Conservation (phyloP, 2,329 filamentous ascomycete species). For the Dendryphion nanum region DNA sequence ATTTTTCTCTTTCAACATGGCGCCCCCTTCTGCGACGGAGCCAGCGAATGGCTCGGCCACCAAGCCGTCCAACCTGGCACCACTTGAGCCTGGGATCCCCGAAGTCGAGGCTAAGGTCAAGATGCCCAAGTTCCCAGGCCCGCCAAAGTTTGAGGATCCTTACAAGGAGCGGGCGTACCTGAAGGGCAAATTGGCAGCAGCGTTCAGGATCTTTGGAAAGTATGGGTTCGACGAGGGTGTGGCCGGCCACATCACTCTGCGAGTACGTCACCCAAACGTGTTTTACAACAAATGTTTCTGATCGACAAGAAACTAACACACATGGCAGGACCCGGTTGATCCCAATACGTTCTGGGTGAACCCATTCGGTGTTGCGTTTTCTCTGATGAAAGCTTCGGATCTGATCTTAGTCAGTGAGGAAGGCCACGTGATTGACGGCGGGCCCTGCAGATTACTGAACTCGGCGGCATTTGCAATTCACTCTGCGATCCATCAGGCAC, state of each 20-base stretch:
- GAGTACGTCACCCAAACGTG: conserved; percentile 41
- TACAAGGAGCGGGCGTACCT: conserved; percentile 38
- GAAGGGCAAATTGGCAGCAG: conserved; percentile 38
- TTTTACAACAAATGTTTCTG: background rate
- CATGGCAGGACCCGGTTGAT: conserved; percentile 53
- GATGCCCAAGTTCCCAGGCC: conserved; percentile 23
- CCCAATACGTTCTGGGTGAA: conserved; percentile 65
- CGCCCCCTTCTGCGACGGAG: conserved; percentile 34
- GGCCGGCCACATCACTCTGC: conserved; percentile 62
- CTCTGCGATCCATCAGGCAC: conserved; percentile 57
- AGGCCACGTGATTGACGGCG: conserved; percentile 64
- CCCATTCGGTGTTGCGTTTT: conserved; percentile 63
- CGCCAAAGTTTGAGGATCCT: conserved; percentile 37
- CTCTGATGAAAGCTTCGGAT: conserved; percentile 62
- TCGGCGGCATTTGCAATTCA: conserved; percentile 60
- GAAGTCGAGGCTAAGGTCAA: conserved; percentile 21
- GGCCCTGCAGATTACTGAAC: conserved; percentile 40
- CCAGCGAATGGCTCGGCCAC: conserved; percentile 20
- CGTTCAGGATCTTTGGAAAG: conserved; percentile 41
- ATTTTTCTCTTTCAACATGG: conserved; percentile 21
- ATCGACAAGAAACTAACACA: background rate
- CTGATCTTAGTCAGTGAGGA: conserved; percentile 65
- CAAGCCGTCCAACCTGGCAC: conserved; percentile 26
- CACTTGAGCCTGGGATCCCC: conserved; percentile 30
- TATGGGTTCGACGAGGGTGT: conserved; percentile 47